These are phyloP conservation scores for Corrigiola litoralis DNA, from an alignment of 179 eudicot species.

Conservation along the genomic window DNA sequence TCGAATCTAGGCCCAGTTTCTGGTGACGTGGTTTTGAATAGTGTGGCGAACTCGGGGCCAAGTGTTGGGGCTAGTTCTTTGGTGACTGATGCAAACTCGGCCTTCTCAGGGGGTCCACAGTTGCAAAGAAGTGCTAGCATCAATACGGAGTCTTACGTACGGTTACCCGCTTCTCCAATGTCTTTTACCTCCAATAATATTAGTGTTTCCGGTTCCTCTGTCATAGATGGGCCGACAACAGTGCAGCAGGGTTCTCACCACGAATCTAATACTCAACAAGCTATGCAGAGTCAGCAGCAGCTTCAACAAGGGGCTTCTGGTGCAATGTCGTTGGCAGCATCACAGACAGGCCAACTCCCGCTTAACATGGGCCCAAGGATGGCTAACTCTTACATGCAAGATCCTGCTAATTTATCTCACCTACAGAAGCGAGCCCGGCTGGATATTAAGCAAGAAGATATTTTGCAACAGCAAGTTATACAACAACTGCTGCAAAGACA, in stretches of 20 bases:
- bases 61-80: slow-evolving; percentile 90
- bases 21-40: slow-evolving; percentile 60
- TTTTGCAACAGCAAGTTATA: slow-evolving; percentile 63
- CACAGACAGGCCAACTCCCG: slow-evolving; percentile 56
- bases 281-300: slow-evolving; percentile 41
- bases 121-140: slow-evolving; percentile 90
- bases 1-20: slow-evolving; percentile 56
- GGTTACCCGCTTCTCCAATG: slow-evolving; percentile 85
- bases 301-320: slow-evolving; percentile 56
- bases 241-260: slow-evolving; percentile 60
- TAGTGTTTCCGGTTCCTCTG: slow-evolving; percentile 81
- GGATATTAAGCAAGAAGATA: slow-evolving; percentile 82
- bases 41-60: slow-evolving; percentile 68
- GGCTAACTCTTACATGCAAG: slow-evolving; percentile 52
- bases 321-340: slow-evolving; percentile 54
- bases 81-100: slow-evolving; percentile 95
- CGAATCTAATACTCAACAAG: slow-evolving; percentile 56
- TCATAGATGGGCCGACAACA: slow-evolving; percentile 64
- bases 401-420: slow-evolving; percentile 48
- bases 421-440: slow-evolving; percentile 81
- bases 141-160: slow-evolving; percentile 71
- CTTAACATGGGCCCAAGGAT: slow-evolving; percentile 43
- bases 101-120: slow-evolving; percentile 84
- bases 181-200: slow-evolving; percentile 87
- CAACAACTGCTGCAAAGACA: slow-evolving; percentile 73